These are phyloP conservation scores for Sporothrix luriei DNA, from an alignment of 2,329 filamentous ascomycete genomes.

Conservation along the genomic window DNA sequence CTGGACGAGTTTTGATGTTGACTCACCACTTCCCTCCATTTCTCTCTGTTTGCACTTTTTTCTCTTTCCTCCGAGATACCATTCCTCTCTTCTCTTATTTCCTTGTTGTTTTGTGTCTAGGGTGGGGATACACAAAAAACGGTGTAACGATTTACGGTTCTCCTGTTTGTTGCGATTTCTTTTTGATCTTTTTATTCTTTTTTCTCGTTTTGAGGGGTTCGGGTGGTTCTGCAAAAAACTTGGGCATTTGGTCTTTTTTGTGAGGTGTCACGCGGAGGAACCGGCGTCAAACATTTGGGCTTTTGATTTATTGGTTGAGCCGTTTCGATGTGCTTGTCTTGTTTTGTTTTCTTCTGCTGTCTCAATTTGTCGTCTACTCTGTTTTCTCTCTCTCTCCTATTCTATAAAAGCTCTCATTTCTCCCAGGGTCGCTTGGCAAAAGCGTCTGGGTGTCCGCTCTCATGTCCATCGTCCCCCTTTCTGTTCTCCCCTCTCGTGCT, in stretches of 20 bases:
- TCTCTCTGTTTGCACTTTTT: not conserved
- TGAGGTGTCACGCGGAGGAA: constrained; percentile 10
- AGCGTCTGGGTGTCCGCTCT: constrained; percentile 25
- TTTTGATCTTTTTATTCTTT: not conserved
- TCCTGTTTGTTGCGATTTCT: constrained; percentile 10
- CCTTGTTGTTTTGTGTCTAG: not conserved
- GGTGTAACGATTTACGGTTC: constrained; percentile 24
- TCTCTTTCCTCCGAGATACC: not conserved
- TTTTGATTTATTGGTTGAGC: not conserved
- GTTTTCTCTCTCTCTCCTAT: constrained; percentile 13
- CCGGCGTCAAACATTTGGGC: not conserved
- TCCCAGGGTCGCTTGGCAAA: not conserved
- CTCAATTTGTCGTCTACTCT: not conserved
- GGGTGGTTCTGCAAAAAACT: constrained; percentile 9
- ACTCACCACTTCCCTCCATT: not conserved
- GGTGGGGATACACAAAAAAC: constrained; percentile 22
- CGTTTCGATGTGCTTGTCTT: constrained; percentile 13
- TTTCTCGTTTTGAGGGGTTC: constrained; percentile 12
- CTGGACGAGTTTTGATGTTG: constrained; percentile 68
- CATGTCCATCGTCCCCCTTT: not conserved
- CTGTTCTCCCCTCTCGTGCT: not conserved
- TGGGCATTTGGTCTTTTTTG: constrained; percentile 18
- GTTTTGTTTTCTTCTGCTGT: not conserved
- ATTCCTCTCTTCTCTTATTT: constrained; percentile 1
- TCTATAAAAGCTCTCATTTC: constrained; percentile 14